A percentile compares a stretch with the other conserved stretches of the same genome.
These are phyloP conservation scores for Mycena pura DNA, from an alignment of 768 basidiomycete genomes.

Conservation along the genomic window DNA sequence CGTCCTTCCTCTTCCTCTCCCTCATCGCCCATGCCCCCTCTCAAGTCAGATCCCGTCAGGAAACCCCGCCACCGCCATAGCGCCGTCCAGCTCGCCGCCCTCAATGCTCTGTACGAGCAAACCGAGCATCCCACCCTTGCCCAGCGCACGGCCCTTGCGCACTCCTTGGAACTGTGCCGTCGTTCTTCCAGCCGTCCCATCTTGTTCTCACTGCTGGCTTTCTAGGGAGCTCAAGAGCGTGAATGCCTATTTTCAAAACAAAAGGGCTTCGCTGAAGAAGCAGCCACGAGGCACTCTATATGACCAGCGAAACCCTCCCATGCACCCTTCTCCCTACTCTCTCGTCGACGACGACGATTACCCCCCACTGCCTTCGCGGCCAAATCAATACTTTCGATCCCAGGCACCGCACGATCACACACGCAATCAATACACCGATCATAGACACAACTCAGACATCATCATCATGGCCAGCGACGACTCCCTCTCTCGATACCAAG, in stretches of 20 bases:
- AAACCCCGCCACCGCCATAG: slow-evolving; percentile 83
- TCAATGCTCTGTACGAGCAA: slow-evolving; percentile 81
- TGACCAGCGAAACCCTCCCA: slow-evolving; percentile 34
- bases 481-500: slow-evolving; percentile 56
- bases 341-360: slow-evolving; percentile 24
- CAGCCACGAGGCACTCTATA: slow-evolving; percentile 45
- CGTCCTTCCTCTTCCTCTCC: slow-evolving; percentile 33
- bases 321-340: slow-evolving; percentile 19
- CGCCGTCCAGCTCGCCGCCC: slow-evolving; percentile 71
- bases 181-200: slow-evolving; percentile 23
- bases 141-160: slow-evolving; percentile 70
- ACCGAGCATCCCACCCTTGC: slow-evolving; percentile 78
- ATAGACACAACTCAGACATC: not conserved
- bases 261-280: slow-evolving; percentile 84
- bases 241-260: slow-evolving; percentile 89
- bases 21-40: slow-evolving; percentile 32
- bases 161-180: slow-evolving; percentile 79
- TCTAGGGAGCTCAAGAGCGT: slow-evolving; percentile 84
- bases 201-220: slow-evolving; percentile 26
- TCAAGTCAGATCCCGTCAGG: slow-evolving; percentile 53
- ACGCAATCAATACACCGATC: slow-evolving; percentile 17
- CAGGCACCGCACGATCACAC: slow-evolving; percentile 20
- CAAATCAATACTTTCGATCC: slow-evolving; percentile 10
- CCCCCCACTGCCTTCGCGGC: not conserved
- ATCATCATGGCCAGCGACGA: not conserved